Conservation (phyloP, 352 stramenopile species). For the Pythium myriotylum region DNA sequence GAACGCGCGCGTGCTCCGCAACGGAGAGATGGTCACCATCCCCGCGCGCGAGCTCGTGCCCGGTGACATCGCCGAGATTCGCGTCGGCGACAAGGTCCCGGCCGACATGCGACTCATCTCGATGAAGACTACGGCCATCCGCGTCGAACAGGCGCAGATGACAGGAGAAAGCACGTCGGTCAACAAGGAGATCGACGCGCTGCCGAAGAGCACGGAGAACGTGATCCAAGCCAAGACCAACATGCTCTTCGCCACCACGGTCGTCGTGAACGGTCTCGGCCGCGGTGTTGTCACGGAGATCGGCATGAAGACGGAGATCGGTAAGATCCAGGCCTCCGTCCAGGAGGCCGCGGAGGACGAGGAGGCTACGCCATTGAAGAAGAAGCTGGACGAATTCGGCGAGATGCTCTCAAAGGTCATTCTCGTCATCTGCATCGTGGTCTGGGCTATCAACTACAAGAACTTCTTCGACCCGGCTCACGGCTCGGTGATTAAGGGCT, state of each 20-base stretch:
- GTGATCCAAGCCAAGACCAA: constrained; percentile 93
- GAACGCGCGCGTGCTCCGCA: constrained; percentile 86
- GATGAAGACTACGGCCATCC: constrained; percentile 94
- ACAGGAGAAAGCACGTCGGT: constrained; percentile 96
- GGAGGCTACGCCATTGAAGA: constrained; percentile 95
- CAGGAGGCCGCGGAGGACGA: constrained; percentile 93
- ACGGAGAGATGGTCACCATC: constrained; percentile 86
- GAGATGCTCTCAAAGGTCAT: constrained; percentile 97
- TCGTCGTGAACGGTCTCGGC: constrained; percentile 96
- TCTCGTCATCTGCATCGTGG: constrained; percentile 95
- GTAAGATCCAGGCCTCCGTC: constrained; percentile 95
- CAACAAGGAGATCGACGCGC: constrained; percentile 89
- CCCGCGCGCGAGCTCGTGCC: constrained; percentile 93
- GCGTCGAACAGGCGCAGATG: constrained; percentile 96
- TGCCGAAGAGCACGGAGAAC: constrained; percentile 66
- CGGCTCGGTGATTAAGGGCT: constrained; percentile 92
- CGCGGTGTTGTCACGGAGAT: constrained; percentile 94
- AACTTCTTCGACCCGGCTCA: constrained; percentile 94
- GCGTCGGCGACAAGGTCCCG: constrained; percentile 97
- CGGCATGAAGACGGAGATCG: constrained; percentile 99
- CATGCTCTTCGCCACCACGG: constrained; percentile 98
- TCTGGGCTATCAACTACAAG: constrained; percentile 98
- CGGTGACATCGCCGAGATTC: constrained; percentile 96
- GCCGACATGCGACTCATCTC: constrained; percentile 95
- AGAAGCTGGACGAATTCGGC: constrained; percentile 99